Conservation (phyloP, 371 early-diverging fungal genomes). For the Mortierella sp. region DNA sequence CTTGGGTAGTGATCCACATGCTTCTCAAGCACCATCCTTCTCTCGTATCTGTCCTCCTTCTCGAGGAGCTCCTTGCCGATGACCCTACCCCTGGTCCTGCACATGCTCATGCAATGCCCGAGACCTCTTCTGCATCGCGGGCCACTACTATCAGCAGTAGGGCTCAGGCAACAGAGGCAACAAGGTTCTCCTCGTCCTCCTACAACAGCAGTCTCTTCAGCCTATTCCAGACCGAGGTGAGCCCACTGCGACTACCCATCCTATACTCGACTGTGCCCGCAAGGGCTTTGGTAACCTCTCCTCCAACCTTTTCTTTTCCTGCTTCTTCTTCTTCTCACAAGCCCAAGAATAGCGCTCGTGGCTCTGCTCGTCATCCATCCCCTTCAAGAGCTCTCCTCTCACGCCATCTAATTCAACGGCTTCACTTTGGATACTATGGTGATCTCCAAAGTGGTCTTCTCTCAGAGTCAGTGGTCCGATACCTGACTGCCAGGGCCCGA, state of each 20-base stretch:
- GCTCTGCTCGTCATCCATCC: background rate
- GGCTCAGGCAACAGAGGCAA: too few species aligned
- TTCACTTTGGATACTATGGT: conserved; percentile 50
- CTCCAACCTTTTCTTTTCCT: background rate
- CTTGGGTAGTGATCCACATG: conserved; percentile 44
- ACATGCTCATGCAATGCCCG: too few species aligned
- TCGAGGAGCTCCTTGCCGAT: conserved; percentile 35
- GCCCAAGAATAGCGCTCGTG: conserved; percentile 18
- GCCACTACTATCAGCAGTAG: too few species aligned
- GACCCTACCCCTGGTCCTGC: background rate
- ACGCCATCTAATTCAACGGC: conserved; percentile 32
- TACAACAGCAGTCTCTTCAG: too few species aligned
- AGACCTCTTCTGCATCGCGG: too few species aligned
- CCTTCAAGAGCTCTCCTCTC: conserved; percentile 29
- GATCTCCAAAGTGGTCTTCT: conserved; percentile 5
- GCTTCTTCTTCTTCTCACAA: background rate
- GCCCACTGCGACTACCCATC: too few species aligned
- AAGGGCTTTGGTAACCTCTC: background rate
- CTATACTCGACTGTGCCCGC: too few species aligned
- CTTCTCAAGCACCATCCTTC: conserved; percentile 30
- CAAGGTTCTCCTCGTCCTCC: too few species aligned
- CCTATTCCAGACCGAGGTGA: too few species aligned
- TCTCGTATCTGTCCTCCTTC: conserved; percentile 20
- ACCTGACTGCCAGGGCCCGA: conserved; percentile 44
- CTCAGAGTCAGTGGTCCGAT: conserved; percentile 39